Evolutionary conservation across 352 stramenopile species (phyloP).

Genomic region (Globisporangium spiculum): DNA sequence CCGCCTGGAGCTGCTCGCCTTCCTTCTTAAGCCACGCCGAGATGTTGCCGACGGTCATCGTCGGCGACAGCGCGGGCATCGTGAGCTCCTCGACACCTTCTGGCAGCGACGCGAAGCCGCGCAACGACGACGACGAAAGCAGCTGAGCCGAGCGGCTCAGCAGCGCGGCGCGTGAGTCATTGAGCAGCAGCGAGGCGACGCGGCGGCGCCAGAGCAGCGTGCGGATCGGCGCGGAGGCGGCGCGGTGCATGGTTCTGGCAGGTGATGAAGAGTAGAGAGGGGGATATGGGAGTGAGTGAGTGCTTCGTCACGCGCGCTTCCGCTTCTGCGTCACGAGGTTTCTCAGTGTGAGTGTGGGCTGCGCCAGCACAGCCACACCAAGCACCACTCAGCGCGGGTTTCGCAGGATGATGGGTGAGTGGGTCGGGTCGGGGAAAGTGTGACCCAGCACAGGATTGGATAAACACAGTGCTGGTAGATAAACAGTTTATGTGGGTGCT

Average conservation of each 20-base stretch:
- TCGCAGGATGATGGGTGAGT: conserved; percentile 5
- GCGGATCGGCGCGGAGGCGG: conserved; percentile 10
- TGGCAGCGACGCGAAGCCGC: conserved; percentile 56
- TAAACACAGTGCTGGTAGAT: background rate
- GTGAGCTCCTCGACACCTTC: conserved; percentile 68
- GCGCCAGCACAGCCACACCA: conserved; percentile 13
- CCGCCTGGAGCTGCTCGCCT: conserved; percentile 87
- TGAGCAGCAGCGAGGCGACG: conserved; percentile 14
- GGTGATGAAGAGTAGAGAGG: background rate
- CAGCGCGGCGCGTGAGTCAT: conserved; percentile 11
- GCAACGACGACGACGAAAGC: conserved; percentile 6
- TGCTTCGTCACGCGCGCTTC: conserved; percentile 13
- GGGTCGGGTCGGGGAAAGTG: background rate
- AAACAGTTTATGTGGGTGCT: background rate
- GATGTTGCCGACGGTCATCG: conserved; percentile 95
- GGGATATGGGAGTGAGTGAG: background rate
- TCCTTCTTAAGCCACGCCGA: conserved; percentile 92
- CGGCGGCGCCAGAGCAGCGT: conserved; percentile 18
- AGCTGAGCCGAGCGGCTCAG: conserved; percentile 19
- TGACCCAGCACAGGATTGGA: background rate
- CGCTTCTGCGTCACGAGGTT: conserved; percentile 13
- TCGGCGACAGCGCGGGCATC: conserved; percentile 97
- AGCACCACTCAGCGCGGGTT: conserved; percentile 13
- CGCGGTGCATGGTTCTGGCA: conserved; percentile 11
- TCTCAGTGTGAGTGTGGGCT: conserved; percentile 9